Conservation (phyloP, 805 yeast species). For the Schwanniomyces occidentalis region DNA sequence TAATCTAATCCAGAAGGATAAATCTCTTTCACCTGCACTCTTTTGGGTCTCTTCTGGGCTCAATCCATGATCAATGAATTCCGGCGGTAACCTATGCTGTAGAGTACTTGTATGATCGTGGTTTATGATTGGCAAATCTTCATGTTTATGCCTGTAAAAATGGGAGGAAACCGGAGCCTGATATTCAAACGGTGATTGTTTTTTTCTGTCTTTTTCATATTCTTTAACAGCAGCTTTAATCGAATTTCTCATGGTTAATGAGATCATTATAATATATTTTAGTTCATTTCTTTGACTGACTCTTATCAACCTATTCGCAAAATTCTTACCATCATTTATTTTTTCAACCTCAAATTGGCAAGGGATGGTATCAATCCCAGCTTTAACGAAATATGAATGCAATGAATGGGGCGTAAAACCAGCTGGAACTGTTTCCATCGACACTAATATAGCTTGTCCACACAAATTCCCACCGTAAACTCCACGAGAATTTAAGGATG, state of each 20-base stretch:
- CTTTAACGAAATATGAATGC: constrained; percentile 40
- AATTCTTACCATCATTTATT: constrained; percentile 34
- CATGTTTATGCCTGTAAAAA: constrained; percentile 22
- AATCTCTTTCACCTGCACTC: constrained; percentile 29
- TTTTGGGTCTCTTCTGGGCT: constrained; percentile 21
- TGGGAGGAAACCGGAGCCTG: constrained; percentile 22
- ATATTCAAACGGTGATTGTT: constrained; percentile 31
- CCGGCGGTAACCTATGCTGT: constrained; percentile 29
- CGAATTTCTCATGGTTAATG: constrained; percentile 35
- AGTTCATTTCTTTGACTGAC: constrained; percentile 30
- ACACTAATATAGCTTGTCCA: constrained; percentile 36
- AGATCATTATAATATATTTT: constrained; percentile 34
- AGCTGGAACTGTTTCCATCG: constrained; percentile 28
- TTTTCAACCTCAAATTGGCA: constrained; percentile 35
- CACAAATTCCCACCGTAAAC: constrained; percentile 43
- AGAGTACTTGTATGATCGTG: constrained; percentile 16
- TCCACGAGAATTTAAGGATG: constrained; percentile 30
- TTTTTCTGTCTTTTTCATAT: constrained; percentile 17
- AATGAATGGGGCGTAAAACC: constrained; percentile 43
- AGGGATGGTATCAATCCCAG: constrained; percentile 30
- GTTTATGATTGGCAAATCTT: constrained; percentile 17
- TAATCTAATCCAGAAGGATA: constrained; percentile 33
- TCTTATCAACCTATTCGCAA: constrained; percentile 33
- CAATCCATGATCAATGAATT: constrained; percentile 21
- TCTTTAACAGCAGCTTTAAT: constrained; percentile 14